Evolutionary conservation across 305 asterid species (phyloP), one percentile per base, ranked within the genome.

Genomic region (Fraxinus dipetala): DNA sequence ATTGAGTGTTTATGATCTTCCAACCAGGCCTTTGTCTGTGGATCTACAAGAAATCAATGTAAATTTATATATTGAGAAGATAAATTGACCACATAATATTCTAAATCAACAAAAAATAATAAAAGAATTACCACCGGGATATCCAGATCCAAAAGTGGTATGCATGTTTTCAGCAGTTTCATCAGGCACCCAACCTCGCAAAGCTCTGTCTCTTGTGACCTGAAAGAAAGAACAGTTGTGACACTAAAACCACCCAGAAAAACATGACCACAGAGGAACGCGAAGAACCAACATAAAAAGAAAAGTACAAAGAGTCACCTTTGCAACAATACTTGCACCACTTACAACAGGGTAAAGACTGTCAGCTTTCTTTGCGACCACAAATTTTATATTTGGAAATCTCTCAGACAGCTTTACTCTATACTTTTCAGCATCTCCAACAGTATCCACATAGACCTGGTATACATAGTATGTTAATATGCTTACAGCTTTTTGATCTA

Each of bases 321-420:
- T 96, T 80, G 99, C 99, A 85, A 90, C 98, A 83, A 96, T 96
- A 89, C 99, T 96, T 48, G 99, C 98, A 59, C 99, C 98, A 87
- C 98, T 96, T 35, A 96, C 99, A 79, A 96, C 98, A 36, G 99
- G 98, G 87, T 91, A 96, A 80, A 96, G 94, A 86, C 99, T 96
- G 83, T 96, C 99, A 48, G 98, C 99, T 89, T 96, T 96, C 93
- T 96, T 94, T 1, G 99, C 89, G 76, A 96, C 99, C 80, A 94
- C 98, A 79, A 94, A 93, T 85, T 93, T 94, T 83, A 96, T 90
- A 69, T 88, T 81, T 81, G 93, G 92, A 91, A 94, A 96, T 77
- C 89, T 89, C 83, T 90, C 97, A 0, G 98, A 93, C 77, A 96
- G 96, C 85, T 93, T 94, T 34, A 93, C 81, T 83, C 94, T 90